Base-by-base conservation (phyloP, 768 basidiomycete species). In the Auriscalpium vulgare region DNA sequence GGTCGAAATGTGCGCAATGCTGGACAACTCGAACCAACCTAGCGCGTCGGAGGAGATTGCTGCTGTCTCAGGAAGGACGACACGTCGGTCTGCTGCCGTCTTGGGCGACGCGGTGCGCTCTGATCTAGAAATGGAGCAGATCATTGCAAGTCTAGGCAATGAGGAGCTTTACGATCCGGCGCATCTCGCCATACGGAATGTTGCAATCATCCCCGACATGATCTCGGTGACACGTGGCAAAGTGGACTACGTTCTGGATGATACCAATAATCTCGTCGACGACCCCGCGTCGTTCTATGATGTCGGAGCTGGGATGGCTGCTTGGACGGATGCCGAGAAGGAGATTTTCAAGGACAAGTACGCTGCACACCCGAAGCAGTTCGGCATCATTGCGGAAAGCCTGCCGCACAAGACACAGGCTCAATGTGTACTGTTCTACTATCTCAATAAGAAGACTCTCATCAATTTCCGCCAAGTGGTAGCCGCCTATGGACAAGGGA, bases 41-140 rank as follows among this genome's bases (percentile, higher is more conserved):
- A 78, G 78, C 53, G 71, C 74, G 14, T 63, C 72, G 14, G 68
- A 59, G n/a, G 61, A 62, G 19, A 56, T 62, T 13, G 69, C 74
- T 37, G 62, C 76, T 19, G 23, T 58, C 23, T 50, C 59, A 4
- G 77, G 77, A 14, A 71, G 90, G 51, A 85, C 87, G 44, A 91
- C 89, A 9, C 80, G 90, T 34, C 82, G 91, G 23, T 81, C 86
- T 10, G 77, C 84, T 48, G 85, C 87, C 0, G 73, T 72, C 45
- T 72, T 90, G 59, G 91, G 91, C 29, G 95, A 97, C 69, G 85
- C 91, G 13, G 94, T 94, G 14, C 86, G 92, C 4, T 93, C 94
- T 16, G 95, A 97, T 70, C 78, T 95, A 55, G 95, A 97, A 74
- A 94, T 97, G 84, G 91, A 97, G 65, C 92, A 94, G 71, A 93